These are phyloP conservation scores for Petunia hybrid DNA, from an alignment of 305 asterid species.

Conservation along the genomic window DNA sequence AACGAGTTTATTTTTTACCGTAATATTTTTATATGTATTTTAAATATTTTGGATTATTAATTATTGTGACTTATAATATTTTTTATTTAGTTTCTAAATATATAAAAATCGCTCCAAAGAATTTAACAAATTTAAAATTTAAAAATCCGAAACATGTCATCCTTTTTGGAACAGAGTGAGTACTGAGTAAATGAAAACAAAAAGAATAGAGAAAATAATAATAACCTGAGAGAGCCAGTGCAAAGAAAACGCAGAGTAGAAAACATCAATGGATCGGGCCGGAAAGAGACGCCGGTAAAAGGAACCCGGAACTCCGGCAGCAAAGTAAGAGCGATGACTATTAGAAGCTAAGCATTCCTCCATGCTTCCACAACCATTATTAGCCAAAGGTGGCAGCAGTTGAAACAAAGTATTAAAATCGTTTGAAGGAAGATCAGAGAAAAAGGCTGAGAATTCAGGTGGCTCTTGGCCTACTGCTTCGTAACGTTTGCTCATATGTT, in stretches of 20 bases:
- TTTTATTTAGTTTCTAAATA: too few species aligned
- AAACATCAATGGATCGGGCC: conserved; percentile 69
- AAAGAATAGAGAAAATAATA: background rate
- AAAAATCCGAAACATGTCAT: too few species aligned
- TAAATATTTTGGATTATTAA: too few species aligned
- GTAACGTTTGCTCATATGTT: conserved; percentile 74
- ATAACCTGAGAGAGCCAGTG: conserved; percentile 98
- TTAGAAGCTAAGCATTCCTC: conserved; percentile 86
- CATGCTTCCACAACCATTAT: conserved; percentile 69
- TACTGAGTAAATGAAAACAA: background rate
- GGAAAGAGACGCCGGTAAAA: conserved; percentile 91
- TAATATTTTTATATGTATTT: too few species aligned
- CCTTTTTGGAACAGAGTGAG: too few species aligned
- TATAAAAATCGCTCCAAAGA: too few species aligned
- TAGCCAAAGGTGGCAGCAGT: conserved; percentile 70
- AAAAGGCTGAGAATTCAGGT: conserved; percentile 90
- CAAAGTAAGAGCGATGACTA: conserved; percentile 81
- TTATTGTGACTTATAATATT: too few species aligned
- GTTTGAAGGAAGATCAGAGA: conserved; percentile 90
- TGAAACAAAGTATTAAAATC: conserved; percentile 95
- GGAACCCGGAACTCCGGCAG: conserved; percentile 96
- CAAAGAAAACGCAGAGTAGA: conserved; percentile 88
- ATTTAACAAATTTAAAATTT: too few species aligned
- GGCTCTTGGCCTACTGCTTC: conserved; percentile 51
- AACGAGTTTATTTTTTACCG: too few species aligned